Evolutionary conservation across 345 rosid species (phyloP), one percentile per base, ranked within the genome.

Genomic region (Ceriops tagal): DNA sequence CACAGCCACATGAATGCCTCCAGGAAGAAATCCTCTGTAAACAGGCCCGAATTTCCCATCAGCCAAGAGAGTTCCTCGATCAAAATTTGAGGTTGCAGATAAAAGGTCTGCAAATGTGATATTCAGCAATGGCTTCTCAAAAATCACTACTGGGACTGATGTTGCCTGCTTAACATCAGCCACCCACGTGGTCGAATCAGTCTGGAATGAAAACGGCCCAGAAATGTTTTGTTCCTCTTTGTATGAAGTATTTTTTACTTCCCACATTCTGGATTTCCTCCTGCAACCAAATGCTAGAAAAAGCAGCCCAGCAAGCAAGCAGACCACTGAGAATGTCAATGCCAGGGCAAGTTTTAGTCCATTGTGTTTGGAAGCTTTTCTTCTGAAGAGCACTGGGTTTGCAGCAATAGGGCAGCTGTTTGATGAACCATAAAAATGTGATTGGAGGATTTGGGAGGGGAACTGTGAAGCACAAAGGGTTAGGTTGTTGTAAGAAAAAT

Each of bases 1-100:
- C 5, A 93, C 88, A 52, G 98, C 98, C 43, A 93, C 98, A 75
- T 93, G 98, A 56, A 88, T 88, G 72, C 97, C 98, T 71, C 93
- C 91, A 6, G 96, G 91, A n/a, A 93, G 81, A 73, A 89, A 88
- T 56, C 97, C 96, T 74, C 98, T 78, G 52, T 93, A 93, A 34
- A 93, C 98, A 6, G 97, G 98, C 58, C 98, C 98, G 15, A 91
- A 93, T 56, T 88, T 93, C 47, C 98, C 97, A 53, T 91, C 97
- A 0, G 97, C 98, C 83, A 93, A 77, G 61, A 93, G 92, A 61
- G 91, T 91, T 68, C 88, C 98, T 28, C 88, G 79, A 70, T 91
- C 98, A 67, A 93, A 93, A 79, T 74, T 86, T 0, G 97, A 93
- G 32, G 97, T 93, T 35, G 96, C 98, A 66, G 88, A 76, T 71